Evolutionary conservation across 2,329 filamentous ascomycete genomes (phyloP), one percentile per base, ranked within the genome.

Genomic region (Torrubiella hemipterigena): DNA sequence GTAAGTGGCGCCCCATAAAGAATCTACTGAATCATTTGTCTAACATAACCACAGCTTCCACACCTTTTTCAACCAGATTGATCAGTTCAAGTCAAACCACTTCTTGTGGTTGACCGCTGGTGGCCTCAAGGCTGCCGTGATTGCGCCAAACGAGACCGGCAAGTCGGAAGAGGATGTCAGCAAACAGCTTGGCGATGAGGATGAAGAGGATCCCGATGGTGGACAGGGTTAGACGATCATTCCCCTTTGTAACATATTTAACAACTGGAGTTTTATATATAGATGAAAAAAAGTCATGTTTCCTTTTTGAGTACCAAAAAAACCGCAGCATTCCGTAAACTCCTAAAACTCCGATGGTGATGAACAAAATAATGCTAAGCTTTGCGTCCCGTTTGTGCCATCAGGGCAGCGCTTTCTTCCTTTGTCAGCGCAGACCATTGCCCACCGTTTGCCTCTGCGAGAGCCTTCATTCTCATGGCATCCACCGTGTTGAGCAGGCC

Each of bases 31-130:
- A 22, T 14, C 4, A 22, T 14, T 21, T 16, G 15, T 29, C 29
- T 32, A 22, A 30, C 33, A 25, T 11, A 40, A 51, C 11, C 30
- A 1, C 43, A 83, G 78, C 12, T 86, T 86, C 55, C 76, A 81
- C 45, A 67, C 72, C 24, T 86, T 85, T 56, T 85, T 84, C 59
- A 76, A 82, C 49, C 81, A 86, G 54, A 70, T 86, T 36, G 81
- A 87, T 50, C 76, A 78, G 49, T 84, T 79, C 57, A 69, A 70
- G 41, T 72, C 70, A 9, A 72, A 77, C 44, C 76, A 76, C 49
- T 86, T 85, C 60, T 59, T 85, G 28, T 87, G 81, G 69, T 61
- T 82, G 29, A 82, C 79, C 1, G 77, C 79, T 0, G 73, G 69
- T 7, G 81, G 80, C 4, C 63, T 84, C 27, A 58, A 70, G 23